A percentile compares a stretch with the other conserved stretches of the same genome.
phyloP scores from a whole-genome alignment of 1,284 basidiomycete species.

The Microstroma glucosiphilum region DNA sequence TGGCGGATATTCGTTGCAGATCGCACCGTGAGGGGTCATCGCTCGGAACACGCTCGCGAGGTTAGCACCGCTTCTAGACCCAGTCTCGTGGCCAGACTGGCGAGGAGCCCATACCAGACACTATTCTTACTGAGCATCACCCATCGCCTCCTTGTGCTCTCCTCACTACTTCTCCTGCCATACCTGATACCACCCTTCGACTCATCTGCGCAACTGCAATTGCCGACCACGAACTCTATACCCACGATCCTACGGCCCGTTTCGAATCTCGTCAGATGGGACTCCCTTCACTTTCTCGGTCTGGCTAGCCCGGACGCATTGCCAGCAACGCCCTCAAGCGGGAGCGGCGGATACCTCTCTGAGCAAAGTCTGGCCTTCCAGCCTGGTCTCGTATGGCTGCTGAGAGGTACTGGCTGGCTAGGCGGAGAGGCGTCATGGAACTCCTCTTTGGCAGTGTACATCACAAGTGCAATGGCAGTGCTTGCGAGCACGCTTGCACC shows the following conservation, averaged over 20 bases:
- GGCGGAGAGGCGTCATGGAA: conserved; percentile 19
- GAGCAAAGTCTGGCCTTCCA: conserved; percentile 88
- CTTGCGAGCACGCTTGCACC: conserved; percentile 53
- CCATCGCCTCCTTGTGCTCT: conserved; percentile 11
- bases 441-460: conserved; percentile 20
- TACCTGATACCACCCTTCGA: conserved; percentile 31
- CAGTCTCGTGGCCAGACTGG: not conserved
- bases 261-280: conserved; percentile 67
- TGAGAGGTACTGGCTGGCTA: conserved; percentile 13
- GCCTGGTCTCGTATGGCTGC: conserved; percentile 56
- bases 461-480: conserved; percentile 24
- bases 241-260: conserved; percentile 14
- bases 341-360: conserved; percentile 59
- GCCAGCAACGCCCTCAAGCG: conserved; percentile 2
- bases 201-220: conserved; percentile 31
- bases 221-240: not conserved
- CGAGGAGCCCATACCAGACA: not conserved
- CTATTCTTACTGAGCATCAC: conserved; percentile 1
- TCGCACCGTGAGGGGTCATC: conserved; percentile 20
- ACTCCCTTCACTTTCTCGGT: conserved; percentile 68
- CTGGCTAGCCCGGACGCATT: conserved; percentile 21
- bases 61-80: not conserved
- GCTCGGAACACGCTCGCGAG: conserved; percentile 19
- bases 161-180: conserved; percentile 17
- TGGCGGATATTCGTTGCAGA: conserved; percentile 42